Base-by-base conservation (phyloP, 345 rosid species). In the Lagerstroemia speciosa region DNA sequence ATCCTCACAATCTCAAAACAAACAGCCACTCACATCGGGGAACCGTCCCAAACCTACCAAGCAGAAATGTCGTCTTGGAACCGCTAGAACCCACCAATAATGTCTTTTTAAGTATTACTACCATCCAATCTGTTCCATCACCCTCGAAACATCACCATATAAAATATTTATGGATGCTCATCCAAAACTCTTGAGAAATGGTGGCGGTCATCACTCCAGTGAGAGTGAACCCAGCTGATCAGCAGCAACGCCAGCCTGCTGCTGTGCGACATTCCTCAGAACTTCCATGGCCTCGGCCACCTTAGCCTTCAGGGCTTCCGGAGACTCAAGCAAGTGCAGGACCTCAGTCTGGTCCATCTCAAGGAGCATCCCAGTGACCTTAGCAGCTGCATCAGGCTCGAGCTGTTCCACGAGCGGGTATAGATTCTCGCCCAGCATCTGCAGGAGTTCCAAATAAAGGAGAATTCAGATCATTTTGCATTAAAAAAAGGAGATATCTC, bases 301-400 rank as follows among this genome's bases (percentile, higher is more conserved):
- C 85, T 93, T 93, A 0, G 91, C 77, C 75, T 83, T 90, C 64
- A 93, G 87, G 69, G 97, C 94, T 58, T 90, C 97, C 4, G 98
- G 97, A 38, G 98, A 90, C 79, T 93, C 98, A 3, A 93, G 85
- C 83, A 93, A 79, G 83, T 91, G 98, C 67, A 93, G 69, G 68
- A 93, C 94, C 85, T 91, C 97, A 0, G 98, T 86, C 78, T 91
- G 96, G 46, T 93, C 98, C 98, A 93, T 93, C 77, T 93, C 98
- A 76, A 93, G 74, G 68, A 93, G 97, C 98, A 93, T 91, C 26
- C 97, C 96, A 1, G 98, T 89, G 55, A 93, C 97, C 78, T 93
- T 93, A 22, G 96, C 98, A 22, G 96, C 94, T 40, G 94, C 80
- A 32, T 89, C 96, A 55, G 89, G 87, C 78, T 93, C 96, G 64